Conservation (phyloP, 164 flowering plant species). For the Vitis labrusca region DNA sequence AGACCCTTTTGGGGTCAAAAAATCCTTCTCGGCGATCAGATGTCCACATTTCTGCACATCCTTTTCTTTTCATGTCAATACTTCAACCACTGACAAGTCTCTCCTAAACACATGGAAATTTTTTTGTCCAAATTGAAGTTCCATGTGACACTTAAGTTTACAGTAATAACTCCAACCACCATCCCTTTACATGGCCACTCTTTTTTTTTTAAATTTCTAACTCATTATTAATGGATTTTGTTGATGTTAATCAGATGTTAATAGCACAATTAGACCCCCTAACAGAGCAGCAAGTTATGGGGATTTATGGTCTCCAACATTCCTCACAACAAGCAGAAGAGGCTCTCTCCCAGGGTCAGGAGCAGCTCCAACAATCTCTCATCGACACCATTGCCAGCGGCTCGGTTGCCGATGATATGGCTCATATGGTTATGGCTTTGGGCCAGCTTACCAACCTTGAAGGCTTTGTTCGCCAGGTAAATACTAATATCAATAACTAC, state of each 20-base stretch:
- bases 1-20: no score
- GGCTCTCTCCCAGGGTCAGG: conserved; percentile 89
- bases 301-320: conserved; percentile 80
- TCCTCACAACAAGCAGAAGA: conserved; percentile 95
- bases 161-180: neutral
- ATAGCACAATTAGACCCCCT: conserved; percentile 78
- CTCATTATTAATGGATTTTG: neutral
- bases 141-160: neutral
- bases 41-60: neutral
- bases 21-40: no score
- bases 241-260: conserved; percentile 49
- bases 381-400: conserved; percentile 70
- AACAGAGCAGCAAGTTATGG: conserved; percentile 89
- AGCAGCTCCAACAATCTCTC: conserved; percentile 87
- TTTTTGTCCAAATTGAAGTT: neutral
- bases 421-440: conserved; percentile 88
- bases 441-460: conserved; percentile 88
- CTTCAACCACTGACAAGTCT: neutral
- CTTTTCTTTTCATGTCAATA: neutral
- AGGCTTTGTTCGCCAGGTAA: conserved; percentile 95
- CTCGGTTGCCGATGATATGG: conserved; percentile 61
- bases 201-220: no score
- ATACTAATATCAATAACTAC: neutral
- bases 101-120: neutral
- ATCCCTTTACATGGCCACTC: neutral